Evolutionary conservation across 345 rosid species (phyloP), one percentile per base, ranked within the genome.

Genomic region (Melaleuca quinquenervia): DNA sequence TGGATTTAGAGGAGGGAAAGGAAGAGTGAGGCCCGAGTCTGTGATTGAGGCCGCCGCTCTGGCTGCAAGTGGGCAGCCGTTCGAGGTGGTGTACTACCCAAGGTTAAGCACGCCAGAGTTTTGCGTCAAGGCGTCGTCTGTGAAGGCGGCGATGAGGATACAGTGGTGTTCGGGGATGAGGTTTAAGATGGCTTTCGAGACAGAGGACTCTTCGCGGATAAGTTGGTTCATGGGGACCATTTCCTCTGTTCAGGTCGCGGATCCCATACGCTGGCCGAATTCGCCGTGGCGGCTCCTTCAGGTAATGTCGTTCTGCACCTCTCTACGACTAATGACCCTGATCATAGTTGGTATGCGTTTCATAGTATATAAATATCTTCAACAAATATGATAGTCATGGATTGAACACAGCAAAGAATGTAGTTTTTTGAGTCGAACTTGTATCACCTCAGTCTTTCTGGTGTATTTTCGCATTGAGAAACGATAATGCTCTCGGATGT

Each of bases 171-270:
- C 93, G 16, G 98, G 99, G 24, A 96, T 96, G 95, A 93, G 98
- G 91, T 97, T 97, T 89, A 97, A 97, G 93, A 97, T 97, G 99
- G 91, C 99, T 80, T 97, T 97, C 51, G 98, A 97, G 87, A 96
- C 98, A 0, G 98, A 97, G 88, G 99, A 97, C 82, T 96, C 96
- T 11, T 96, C 98, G 1, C 88, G 99, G 87, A 94, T 96, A 88
- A 97, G 98, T 87, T 97, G 99, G 98, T 97, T 96, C 80, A 92
- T 94, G 98, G 99, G 99, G n/a, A 97, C 96, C 15, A 89, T 96
- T 62, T 94, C 98, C 85, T 90, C 93, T 29, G 98, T 94, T 89
- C 96, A 94, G 91, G 95, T 94, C 85, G 92, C 94, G 26, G 99
- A 97, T 86, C 98, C 95, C 74, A 91, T 94, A 29, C 93, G 91